Evolutionary conservation across 179 eudicot genomes (phyloP), one percentile per base, ranked within the genome.

Genomic region (Sideroxylon spinosum): DNA sequence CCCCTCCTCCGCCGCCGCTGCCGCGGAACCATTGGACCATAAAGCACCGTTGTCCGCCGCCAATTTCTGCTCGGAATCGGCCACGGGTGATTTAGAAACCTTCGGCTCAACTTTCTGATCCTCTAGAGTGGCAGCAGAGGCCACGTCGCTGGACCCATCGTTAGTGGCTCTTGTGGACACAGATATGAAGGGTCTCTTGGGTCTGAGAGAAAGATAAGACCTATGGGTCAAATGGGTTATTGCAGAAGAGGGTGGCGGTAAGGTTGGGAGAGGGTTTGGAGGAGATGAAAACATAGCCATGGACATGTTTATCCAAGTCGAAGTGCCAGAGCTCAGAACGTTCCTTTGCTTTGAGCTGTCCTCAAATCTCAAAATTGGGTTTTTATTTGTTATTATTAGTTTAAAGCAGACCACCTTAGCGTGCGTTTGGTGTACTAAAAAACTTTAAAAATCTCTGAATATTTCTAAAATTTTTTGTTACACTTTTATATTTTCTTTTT

Each of bases 211-310:
- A 50, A 73, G 82, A 78, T 25, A 63, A 16, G 81, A 76, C 48
- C 67, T 84, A 26, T 60, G 72, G 68, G 73, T 12, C 10, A 76
- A 23, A 16, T 78, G 87, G 81, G 82, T 71, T 76, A 82, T 84
- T 22, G 77, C 17, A 68, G 86, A 81, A 19, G 77, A 73, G 44
- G 78, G 32, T 10, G 78, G 55, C 17, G 80, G 77, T 56, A 82
- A 56, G 55, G 75, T 17, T 14, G 86, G 79, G 73, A 81, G 68
- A 63, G 74, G 81, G 50, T 81, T 68, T 70, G 85, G 25, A 44
- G 83, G 79, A 62, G 85, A 76, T 22, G 85, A 82, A 67, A 79
- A 71, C 48, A 80, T 71, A 11, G 80, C 82, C 81, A 84, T 80
- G 17, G 86, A 78, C 83, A 81, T 80, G 44, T 50, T 55, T 20